Evolutionary conservation across 495 filamentous ascomycete species (phyloP).

Genomic region (Podospora conica): DNA sequence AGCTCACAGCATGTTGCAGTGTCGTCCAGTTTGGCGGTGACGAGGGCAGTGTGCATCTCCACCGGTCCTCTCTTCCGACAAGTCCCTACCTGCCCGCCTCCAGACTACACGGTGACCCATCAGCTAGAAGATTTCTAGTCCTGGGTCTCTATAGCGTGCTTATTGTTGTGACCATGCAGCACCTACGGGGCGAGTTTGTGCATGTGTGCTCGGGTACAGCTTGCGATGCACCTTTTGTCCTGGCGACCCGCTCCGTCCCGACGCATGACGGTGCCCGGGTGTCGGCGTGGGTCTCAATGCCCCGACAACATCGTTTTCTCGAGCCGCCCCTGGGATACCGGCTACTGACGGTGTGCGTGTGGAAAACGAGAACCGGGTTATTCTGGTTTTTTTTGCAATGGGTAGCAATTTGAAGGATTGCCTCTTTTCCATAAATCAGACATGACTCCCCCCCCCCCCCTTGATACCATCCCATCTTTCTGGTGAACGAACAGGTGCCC

Average conservation of each 20-base stretch:
- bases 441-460: background rate
- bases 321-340: background rate
- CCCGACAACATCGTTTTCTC: background rate
- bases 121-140: background rate
- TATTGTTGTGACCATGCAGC: background rate
- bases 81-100: background rate
- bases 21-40: background rate
- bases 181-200: background rate
- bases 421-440: background rate
- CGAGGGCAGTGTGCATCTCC: background rate
- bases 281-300: conserved; percentile 19
- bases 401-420: background rate
- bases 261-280: conserved; percentile 3
- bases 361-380: background rate
- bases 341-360: background rate
- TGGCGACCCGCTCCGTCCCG: background rate
- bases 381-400: background rate
- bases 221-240: conserved; percentile 1
- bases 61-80: background rate
- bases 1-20: background rate
- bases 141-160: background rate
- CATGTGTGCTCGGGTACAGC: background rate
- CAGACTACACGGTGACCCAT: background rate
- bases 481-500: background rate
- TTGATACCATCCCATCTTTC: background rate